Percentiles rank a stretch among this genome's conserved stretches.
Evolutionary conservation across 768 basidiomycete species (phyloP).

Genomic region (Wakefieldia striispora): DNA sequence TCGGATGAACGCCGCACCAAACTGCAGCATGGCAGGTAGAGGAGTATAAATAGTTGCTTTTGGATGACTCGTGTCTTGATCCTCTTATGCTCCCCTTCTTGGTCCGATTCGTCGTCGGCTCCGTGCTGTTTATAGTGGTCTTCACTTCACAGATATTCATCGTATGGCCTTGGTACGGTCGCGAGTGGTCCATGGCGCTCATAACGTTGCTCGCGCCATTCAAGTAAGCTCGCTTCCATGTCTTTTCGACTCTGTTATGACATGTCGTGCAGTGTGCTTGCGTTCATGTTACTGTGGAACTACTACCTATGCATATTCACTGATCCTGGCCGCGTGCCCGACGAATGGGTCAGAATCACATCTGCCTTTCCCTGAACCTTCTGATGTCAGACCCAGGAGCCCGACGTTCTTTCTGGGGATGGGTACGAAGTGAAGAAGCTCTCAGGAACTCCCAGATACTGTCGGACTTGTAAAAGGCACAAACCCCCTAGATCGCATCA

Average conservation of each 20-base stretch:
- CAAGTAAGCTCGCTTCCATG: conserved; percentile 58
- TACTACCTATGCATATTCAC: conserved; percentile 82
- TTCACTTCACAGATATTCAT: conserved; percentile 91
- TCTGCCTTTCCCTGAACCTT: not conserved
- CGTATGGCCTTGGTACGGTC: conserved; percentile 91
- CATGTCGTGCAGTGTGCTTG: conserved; percentile 54
- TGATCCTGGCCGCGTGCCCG: conserved; percentile 83
- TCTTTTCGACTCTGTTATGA: conserved; percentile 7
- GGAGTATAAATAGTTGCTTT: too few species aligned
- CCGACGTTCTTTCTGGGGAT: conserved; percentile 61
- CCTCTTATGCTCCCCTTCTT: conserved; percentile 44
- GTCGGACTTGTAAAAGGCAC: conserved; percentile 79
- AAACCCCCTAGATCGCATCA: conserved; percentile 93
- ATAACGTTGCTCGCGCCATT: conserved; percentile 79
- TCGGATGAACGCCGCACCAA: too few species aligned
- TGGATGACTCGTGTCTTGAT: not conserved
- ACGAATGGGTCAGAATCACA: conserved; percentile 59
- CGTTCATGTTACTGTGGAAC: conserved; percentile 83
- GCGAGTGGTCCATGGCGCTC: conserved; percentile 69
- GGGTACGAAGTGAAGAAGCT: conserved; percentile 90
- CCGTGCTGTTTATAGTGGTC: conserved; percentile 68
- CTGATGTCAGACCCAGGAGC: conserved; percentile 44
- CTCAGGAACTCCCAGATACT: conserved; percentile 80
- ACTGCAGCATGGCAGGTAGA: too few species aligned
- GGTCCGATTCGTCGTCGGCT: conserved; percentile 62